Percentiles rank a stretch among this genome's conserved stretches.
Conservation (phyloP, 345 rosid species). For the Citropsis articulata region DNA sequence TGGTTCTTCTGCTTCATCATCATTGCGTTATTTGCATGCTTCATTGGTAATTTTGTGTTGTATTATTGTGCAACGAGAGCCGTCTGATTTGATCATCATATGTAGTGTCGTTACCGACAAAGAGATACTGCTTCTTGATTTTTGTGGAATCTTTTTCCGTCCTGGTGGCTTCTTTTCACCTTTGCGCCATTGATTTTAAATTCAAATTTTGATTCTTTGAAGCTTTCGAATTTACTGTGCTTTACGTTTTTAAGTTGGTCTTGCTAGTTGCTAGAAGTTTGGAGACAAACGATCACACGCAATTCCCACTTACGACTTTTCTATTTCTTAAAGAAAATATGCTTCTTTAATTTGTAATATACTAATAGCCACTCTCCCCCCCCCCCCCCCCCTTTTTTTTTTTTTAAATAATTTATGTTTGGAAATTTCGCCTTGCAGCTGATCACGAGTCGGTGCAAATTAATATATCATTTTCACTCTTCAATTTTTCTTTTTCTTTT, state of each 20-base stretch:
- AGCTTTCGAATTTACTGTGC: background rate
- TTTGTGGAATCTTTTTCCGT: background rate
- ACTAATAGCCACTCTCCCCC: background rate
- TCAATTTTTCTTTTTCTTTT: too few species aligned
- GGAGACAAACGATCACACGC: background rate
- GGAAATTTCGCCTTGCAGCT: background rate
- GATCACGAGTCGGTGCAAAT: background rate
- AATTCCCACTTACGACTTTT: slow-evolving; percentile 5
- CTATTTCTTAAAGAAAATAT: background rate
- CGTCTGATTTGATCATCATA: slow-evolving; percentile 6
- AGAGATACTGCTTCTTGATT: background rate
- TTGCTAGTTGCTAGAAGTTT: background rate
- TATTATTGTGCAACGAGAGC: background rate
- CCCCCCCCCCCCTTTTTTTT: too few species aligned
- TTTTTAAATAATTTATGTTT: background rate
- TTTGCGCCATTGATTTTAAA: background rate
- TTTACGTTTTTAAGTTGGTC: background rate
- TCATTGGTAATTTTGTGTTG: too few species aligned
- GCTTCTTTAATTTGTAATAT: too few species aligned
- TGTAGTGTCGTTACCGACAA: slow-evolving; percentile 11
- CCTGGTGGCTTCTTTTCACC: background rate
- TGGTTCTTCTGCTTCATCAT: background rate
- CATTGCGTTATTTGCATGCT: background rate
- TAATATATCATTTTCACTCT: too few species aligned
- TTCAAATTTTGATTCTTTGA: background rate